Percentiles rank a stretch among this genome's conserved stretches.
phyloP scores from a whole-genome alignment of 176 grass and related monocot species.

The Paspalum notatum region DNA sequence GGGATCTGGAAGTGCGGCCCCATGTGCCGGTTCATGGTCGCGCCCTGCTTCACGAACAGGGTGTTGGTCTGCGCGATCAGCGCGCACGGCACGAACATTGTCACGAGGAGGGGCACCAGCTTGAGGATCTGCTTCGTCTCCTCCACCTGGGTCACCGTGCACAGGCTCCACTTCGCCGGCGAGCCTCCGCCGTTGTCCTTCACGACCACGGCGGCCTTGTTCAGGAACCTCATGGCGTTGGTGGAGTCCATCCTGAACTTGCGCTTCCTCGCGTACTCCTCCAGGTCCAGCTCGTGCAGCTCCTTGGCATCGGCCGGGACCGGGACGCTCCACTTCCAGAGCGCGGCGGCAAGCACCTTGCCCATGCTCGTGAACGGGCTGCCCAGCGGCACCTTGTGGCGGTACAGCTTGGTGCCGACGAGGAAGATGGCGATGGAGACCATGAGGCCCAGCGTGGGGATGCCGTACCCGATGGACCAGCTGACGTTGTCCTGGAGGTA shows the following conservation, averaged over 20 bases:
- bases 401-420: conserved; percentile 72
- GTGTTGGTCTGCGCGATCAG: conserved; percentile 71
- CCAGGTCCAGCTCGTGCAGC: conserved; percentile 61
- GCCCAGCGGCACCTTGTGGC: conserved; percentile 73
- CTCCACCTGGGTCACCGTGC: conserved; percentile 71
- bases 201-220: conserved; percentile 60
- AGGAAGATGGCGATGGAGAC: conserved; percentile 67
- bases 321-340: conserved; percentile 40
- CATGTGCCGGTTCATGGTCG: conserved; percentile 66
- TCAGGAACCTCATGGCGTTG: conserved; percentile 61
- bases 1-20: conserved; percentile 61
- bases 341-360: conserved; percentile 56
- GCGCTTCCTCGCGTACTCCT: conserved; percentile 38
- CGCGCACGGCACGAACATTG: conserved; percentile 72
- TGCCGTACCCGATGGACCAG: conserved; percentile 73
- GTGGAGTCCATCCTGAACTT: conserved; percentile 64
- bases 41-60: conserved; percentile 83
- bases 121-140: conserved; percentile 81
- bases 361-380: conserved; percentile 73
- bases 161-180: conserved; percentile 44
- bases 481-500: conserved; percentile 92
- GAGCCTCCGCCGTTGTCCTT: not conserved
- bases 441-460: conserved; percentile 62
- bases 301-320: conserved; percentile 56
- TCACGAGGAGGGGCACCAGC: conserved; percentile 55